Conservation (phyloP, 1,284 basidiomycete genomes). For the Microbotryum saponariae region DNA sequence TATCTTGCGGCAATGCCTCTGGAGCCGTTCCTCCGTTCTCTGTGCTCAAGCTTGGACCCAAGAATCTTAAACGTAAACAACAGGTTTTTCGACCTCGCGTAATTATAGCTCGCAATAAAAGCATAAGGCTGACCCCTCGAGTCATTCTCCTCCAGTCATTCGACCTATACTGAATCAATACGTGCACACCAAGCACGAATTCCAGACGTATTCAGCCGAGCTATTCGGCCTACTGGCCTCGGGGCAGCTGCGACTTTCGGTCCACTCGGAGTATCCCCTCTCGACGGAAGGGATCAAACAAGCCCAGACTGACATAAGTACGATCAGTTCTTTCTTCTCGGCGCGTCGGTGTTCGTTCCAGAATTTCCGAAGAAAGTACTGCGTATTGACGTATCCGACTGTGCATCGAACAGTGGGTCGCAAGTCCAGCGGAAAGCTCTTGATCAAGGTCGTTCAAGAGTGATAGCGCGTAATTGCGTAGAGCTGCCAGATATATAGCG, state of each 20-base stretch:
- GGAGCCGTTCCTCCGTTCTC: constrained; percentile 59
- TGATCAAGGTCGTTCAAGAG: constrained; percentile 54
- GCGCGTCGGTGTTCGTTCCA: too few species aligned
- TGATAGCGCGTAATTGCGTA: neutral
- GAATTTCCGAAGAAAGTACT: too few species aligned
- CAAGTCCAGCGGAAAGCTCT: constrained; percentile 70
- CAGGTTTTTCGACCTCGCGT: constrained; percentile 1
- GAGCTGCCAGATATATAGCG: neutral
- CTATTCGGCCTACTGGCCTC: constrained; percentile 58
- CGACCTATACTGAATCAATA: constrained; percentile 46
- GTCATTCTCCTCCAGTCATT: constrained; percentile 26
- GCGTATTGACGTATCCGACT: neutral
- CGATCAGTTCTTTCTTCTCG: neutral
- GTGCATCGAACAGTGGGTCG: constrained; percentile 46
- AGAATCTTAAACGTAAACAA: constrained; percentile 59
- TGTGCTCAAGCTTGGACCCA: constrained; percentile 64
- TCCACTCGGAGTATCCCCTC: constrained; percentile 66
- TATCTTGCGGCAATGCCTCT: constrained; percentile 71
- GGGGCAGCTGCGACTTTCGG: constrained; percentile 59
- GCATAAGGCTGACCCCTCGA: too few species aligned
- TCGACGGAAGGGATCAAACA: constrained; percentile 67
- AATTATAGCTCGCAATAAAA: neutral
- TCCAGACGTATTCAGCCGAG: constrained; percentile 56
- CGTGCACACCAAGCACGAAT: constrained; percentile 62
- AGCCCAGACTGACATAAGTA: constrained; percentile 67